Conservation (phyloP, 306 rosid species). For the Fagus sylvatica region DNA sequence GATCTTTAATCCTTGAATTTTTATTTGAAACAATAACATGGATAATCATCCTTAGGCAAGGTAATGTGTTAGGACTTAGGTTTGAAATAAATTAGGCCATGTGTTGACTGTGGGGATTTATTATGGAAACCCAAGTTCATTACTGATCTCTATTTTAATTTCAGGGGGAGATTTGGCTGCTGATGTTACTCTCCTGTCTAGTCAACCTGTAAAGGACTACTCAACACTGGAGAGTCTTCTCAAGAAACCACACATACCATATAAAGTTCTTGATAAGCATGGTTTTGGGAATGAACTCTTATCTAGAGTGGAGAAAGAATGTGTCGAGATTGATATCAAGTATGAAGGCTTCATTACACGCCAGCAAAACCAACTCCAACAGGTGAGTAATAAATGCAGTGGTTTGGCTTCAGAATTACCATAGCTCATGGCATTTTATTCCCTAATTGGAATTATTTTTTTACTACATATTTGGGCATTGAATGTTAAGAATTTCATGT, state of each 20-base stretch:
- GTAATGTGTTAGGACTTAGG: not conserved
- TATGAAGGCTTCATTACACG: constrained; percentile 94
- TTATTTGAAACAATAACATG: not conserved
- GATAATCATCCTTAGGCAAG: too few species aligned
- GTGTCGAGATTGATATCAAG: constrained; percentile 91
- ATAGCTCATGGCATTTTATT: constrained; percentile 5
- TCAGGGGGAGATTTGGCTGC: constrained; percentile 86
- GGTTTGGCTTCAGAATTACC: not conserved
- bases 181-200: constrained; percentile 59
- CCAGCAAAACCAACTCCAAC: constrained; percentile 89
- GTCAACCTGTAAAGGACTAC: constrained; percentile 82
- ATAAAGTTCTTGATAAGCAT: constrained; percentile 73
- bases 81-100: not conserved
- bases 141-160: not conserved
- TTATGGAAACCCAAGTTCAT: not conserved
- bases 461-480: not conserved
- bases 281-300: constrained; percentile 70
- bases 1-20: not conserved
- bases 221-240: constrained; percentile 94
- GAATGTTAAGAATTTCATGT: constrained; percentile 7
- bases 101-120: constrained; percentile 6
- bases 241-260: constrained; percentile 91
- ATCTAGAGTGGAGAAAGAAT: constrained; percentile 76
- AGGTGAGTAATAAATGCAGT: constrained; percentile 46
- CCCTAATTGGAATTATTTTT: not conserved